These are phyloP conservation scores for Candida chauliodis DNA, from an alignment of 805 yeast genomes.

Conservation along the genomic window DNA sequence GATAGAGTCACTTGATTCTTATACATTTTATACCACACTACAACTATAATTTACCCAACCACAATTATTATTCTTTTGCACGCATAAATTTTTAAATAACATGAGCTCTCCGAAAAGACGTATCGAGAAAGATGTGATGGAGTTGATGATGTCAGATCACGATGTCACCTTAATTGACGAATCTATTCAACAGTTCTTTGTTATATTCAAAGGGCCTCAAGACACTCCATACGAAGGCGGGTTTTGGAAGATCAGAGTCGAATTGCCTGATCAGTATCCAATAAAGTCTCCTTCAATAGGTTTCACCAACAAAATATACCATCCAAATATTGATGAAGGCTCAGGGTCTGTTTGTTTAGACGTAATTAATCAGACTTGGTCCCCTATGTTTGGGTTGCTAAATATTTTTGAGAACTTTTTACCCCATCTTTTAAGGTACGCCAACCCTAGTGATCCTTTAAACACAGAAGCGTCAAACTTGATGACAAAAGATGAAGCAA, in stretches of 20 bases:
- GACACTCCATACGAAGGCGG: conserved; percentile 86
- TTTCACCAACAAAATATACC: conserved; percentile 84
- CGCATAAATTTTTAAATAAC: no score
- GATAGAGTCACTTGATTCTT: no score
- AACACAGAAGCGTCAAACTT: conserved; percentile 86
- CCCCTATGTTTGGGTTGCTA: conserved; percentile 90
- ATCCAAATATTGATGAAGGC: conserved; percentile 90
- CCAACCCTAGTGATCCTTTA: conserved; percentile 91
- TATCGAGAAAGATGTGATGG: conserved; percentile 95
- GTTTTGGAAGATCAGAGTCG: conserved; percentile 86
- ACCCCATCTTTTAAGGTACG: conserved; percentile 88
- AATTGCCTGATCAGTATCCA: conserved; percentile 92
- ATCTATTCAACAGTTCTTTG: conserved; percentile 75
- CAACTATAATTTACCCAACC: background rate
- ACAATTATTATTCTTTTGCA: no score
- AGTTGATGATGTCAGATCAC: conserved; percentile 90
- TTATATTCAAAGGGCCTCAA: conserved; percentile 80
- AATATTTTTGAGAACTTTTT: conserved; percentile 90
- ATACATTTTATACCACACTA: no score
- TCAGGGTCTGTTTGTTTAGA: conserved; percentile 93
- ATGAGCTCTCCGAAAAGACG: conserved; percentile 67
- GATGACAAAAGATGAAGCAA: conserved; percentile 61
- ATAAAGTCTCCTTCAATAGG: conserved; percentile 96
- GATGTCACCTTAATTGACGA: conserved; percentile 82
- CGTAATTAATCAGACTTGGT: conserved; percentile 97